Percentiles rank a stretch among this genome's conserved stretches.
phyloP scores from a whole-genome alignment of 2,329 filamentous ascomycete genomes.

The Trichoderma oligosporum region DNA sequence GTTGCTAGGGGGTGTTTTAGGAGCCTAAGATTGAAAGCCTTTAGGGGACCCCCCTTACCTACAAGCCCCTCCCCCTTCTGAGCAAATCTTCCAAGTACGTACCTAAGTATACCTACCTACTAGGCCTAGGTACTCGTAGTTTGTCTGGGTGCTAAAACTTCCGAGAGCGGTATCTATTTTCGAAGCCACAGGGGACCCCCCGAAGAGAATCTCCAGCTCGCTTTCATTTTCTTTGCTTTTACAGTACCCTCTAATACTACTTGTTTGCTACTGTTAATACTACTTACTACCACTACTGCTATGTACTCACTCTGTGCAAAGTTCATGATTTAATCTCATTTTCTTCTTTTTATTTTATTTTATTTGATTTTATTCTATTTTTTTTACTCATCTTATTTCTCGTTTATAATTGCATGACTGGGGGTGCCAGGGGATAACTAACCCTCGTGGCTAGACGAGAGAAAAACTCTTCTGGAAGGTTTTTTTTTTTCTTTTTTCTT shows the following conservation, averaged over 20 bases:
- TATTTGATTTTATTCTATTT: not conserved
- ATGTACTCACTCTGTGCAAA: too few species aligned
- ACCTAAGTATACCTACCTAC: too few species aligned
- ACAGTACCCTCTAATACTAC: too few species aligned
- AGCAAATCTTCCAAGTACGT: not conserved
- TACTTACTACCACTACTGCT: too few species aligned
- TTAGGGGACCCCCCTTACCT: too few species aligned
- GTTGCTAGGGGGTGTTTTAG: not conserved
- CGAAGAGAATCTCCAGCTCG: not conserved
- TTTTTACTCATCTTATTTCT: not conserved
- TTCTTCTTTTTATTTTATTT: not conserved
- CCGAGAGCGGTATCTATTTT: slow-evolving; percentile 14
- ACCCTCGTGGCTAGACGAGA: not conserved
- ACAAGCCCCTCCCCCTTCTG: not conserved
- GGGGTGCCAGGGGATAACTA: too few species aligned
- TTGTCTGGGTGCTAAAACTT: not conserved
- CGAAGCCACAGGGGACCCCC: not conserved
- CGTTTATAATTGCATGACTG: too few species aligned
- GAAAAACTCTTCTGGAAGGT: not conserved
- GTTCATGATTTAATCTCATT: not conserved
- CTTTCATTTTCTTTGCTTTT: not conserved
- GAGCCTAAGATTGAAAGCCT: not conserved
- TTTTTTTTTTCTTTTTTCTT: not conserved
- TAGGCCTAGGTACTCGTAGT: too few species aligned
- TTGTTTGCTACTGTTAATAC: too few species aligned